Conservation (phyloP, 2,329 filamentous ascomycete species). For the Fusarium miscanthi region DNA sequence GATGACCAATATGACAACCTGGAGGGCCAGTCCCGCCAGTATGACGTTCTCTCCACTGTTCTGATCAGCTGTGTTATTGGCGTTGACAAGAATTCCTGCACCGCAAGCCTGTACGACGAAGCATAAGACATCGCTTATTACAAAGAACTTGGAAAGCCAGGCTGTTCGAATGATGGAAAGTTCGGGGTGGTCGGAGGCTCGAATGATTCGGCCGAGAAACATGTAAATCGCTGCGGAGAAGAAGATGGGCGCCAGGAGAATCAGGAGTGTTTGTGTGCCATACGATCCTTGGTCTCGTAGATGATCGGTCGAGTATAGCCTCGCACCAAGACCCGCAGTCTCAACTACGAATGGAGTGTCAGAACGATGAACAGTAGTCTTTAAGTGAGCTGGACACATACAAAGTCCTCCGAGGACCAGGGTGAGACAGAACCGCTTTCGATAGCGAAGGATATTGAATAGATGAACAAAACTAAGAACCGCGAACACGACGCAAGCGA, state of each 20-base stretch:
- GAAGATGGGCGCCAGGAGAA: background rate
- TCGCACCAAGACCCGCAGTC: background rate
- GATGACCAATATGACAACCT: background rate
- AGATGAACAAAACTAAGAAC: background rate
- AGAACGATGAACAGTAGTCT: background rate
- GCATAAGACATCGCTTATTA: background rate
- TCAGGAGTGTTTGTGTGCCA: background rate
- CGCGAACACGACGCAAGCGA: background rate
- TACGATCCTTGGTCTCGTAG: background rate
- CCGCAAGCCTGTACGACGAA: background rate
- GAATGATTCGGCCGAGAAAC: background rate
- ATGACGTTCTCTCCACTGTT: background rate
- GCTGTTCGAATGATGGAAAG: background rate
- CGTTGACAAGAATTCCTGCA: background rate
- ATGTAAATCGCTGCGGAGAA: conserved; percentile 2
- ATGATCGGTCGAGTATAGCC: background rate
- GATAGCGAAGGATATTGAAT: background rate
- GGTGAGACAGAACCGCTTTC: background rate
- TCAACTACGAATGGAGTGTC: background rate
- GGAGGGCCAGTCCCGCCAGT: background rate
- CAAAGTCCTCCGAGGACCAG: background rate
- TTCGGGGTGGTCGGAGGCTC: background rate
- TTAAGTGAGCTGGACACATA: fast-evolving
- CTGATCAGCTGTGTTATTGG: background rate
- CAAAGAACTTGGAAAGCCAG: background rate